Evolutionary conservation across 768 basidiomycete genomes (phyloP), one percentile per base, ranked within the genome.

Genomic region (Pleurotus platypus): DNA sequence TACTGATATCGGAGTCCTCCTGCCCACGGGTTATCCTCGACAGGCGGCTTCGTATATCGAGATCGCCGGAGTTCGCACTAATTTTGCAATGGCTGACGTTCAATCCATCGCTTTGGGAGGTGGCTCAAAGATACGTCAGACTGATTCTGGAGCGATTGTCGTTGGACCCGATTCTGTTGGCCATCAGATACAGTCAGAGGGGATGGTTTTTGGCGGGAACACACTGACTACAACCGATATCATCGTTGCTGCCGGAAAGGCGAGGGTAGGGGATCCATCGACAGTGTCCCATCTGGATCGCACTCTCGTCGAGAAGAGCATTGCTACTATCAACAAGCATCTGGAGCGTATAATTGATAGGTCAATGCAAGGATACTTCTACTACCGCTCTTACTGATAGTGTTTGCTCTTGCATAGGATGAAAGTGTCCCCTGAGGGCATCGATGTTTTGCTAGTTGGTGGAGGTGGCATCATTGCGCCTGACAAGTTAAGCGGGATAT

Each of bases 131-230:
- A 72, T 86, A 20, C 74, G 76, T 43, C 57, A 67, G 20, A 63
- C 65, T 51, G 64, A 68, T 49, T 62, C 58, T 13, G 69, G 74
- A 18, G 74, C 67, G 49, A 76, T 83, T 22, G 73, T 77, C 0
- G 75, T 88, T 35, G 86, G 86, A 0, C 86, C 86, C 9, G 80
- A 85, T 62, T 88, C 84, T 1, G 84, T 87, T 15, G 86, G 86
- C 0, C 81, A 85, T 64, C 60, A 67, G 42, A 69, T 72, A 37
- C 18, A 38, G 49, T 26, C 69, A 43, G 80, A 85, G 43, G 77
- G 78, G 4, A 66, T 71, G 7, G 72, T 85, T 0, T 88, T 88
- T 60, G 82, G 83, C 5, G 86, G 86, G 2, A 57, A 69, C 3
- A 73, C 73, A 2, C 66, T 85, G 50, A 87, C 86, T n/a, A 71